Evolutionary conservation across 345 rosid genomes (phyloP).

Genomic region (Erysimum cheiranthoides): DNA sequence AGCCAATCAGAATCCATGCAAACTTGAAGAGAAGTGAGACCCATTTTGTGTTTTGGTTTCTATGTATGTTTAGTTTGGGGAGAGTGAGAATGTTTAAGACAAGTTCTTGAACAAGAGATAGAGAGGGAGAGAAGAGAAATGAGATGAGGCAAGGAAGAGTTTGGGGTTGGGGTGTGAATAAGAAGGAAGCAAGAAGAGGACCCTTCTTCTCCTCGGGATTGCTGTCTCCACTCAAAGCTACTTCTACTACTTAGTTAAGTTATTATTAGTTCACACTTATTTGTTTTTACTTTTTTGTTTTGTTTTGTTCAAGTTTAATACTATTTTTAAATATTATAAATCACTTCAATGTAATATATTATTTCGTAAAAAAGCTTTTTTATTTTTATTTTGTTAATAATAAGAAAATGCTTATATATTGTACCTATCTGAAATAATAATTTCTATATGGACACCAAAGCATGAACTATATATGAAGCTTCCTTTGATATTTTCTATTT

Average conservation of each 20-base stretch:
- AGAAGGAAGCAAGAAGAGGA: conserved; percentile 70
- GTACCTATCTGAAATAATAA: background rate
- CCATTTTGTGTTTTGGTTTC: conserved; percentile 48
- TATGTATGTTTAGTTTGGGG: background rate
- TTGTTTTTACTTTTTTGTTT: background rate
- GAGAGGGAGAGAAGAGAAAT: conserved; percentile 9
- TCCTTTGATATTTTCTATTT: conserved; percentile 32
- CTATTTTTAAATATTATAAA: background rate
- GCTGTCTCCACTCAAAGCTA: conserved; percentile 43
- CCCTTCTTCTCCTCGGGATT: conserved; percentile 47
- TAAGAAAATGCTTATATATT: background rate
- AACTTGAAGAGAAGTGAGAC: conserved; percentile 81
- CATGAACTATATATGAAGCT: conserved; percentile 31
- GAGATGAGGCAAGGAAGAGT: conserved; percentile 37
- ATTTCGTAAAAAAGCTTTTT: background rate
- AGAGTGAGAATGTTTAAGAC: conserved; percentile 19
- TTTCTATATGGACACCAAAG: conserved; percentile 7
- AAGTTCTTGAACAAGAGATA: conserved; percentile 22
- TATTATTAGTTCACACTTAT: conserved; percentile 30
- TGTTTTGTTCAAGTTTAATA: background rate
- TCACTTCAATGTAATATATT: background rate
- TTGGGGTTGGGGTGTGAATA: conserved; percentile 58
- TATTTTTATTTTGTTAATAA: too few relatives aligned
- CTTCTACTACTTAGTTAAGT: conserved; percentile 24
- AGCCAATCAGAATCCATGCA: conserved; percentile 99